Evolutionary conservation across 2,329 filamentous ascomycete genomes (phyloP), one percentile per base, ranked within the genome.

Genomic region (Elsinoe australis): DNA sequence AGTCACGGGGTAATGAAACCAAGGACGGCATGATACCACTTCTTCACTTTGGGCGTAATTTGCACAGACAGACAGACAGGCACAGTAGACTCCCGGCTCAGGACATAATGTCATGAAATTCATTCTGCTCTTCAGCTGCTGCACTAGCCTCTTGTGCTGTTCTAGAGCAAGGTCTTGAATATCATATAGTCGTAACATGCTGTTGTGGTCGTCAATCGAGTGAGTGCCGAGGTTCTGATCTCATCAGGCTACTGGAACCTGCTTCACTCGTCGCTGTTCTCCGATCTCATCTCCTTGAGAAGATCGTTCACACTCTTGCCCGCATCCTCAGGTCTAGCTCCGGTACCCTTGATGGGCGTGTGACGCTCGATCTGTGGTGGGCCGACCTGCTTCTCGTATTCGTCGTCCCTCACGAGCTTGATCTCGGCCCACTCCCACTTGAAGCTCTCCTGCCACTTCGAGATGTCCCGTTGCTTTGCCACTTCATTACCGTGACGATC

Each of bases 1-100:
- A 44, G 42, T 47, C 39, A 19, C 47, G 29, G 17, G 31, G 32
- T 36, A 42, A 31, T 41, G 9, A 31, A 34, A 35, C 35, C 18
- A 47, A 32, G 46, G 46, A 42, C 26, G 39, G 28, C 26, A 44
- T 44, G 39, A 44, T 44, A 44, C 39, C 39, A 44, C 39, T 44
- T 32, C 39, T 44, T 44, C n/a, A 24, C 26, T 18, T 44, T 32
- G n/a, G 39, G 39, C 15, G 7, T 10, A 12, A n/a, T n/a, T n/a
- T n/a, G n/a, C n/a, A n/a, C n/a, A n/a, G n/a, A n/a, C n/a, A n/a
- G 12, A 36, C 33, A 32, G 24, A 32, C 39, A 32, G 39, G 21
- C 26, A 44, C 15, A 44, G 14, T 29, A 31, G 21, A 44, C 29
- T 44, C 39, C 24, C 39, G 39, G 31, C 39, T 44, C 39, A 44